These are phyloP conservation scores for Mycena citricolor DNA, from an alignment of 1,284 basidiomycete genomes.

Conservation along the genomic window DNA sequence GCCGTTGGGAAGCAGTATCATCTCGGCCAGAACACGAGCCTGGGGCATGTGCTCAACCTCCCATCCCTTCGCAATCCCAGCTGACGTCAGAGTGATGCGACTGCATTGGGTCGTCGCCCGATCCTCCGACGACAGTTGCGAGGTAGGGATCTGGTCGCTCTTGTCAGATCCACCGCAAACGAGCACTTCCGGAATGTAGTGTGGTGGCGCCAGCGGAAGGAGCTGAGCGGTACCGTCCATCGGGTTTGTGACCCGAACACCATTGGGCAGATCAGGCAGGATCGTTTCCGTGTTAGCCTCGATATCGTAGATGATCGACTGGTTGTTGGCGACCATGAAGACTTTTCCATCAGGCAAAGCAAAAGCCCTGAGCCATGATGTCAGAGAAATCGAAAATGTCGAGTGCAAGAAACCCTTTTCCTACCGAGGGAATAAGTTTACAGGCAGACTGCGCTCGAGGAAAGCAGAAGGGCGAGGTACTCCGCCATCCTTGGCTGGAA, in stretches of 20 bases:
- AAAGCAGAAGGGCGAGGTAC: constrained; percentile 46
- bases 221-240: constrained; percentile 49
- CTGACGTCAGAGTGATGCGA: constrained; percentile 33
- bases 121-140: constrained; percentile 28
- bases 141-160: constrained; percentile 20
- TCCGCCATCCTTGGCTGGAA: constrained; percentile 50
- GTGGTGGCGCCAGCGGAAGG: constrained; percentile 30
- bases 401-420: constrained; percentile 58
- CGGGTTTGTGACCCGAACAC: constrained; percentile 53
- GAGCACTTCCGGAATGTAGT: constrained; percentile 39
- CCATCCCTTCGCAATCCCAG: constrained; percentile 35
- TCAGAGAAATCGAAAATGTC: constrained; percentile 58
- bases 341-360: constrained; percentile 68
- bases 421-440: constrained; percentile 77
- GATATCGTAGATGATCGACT: constrained; percentile 82
- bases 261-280: constrained; percentile 52
- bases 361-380: constrained; percentile 64
- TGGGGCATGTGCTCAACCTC: constrained; percentile 32
- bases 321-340: constrained; percentile 78
- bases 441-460: constrained; percentile 42
- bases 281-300: constrained; percentile 43
- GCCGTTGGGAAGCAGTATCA: constrained; percentile 47
- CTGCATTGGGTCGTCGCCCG: constrained; percentile 33
- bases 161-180: constrained; percentile 45
- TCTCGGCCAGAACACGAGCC: constrained; percentile 39